Percentiles rank a stretch among this genome's conserved stretches.
Conservation (phyloP, 1,139 yeast species). For the Geotrichum klebahnii region DNA sequence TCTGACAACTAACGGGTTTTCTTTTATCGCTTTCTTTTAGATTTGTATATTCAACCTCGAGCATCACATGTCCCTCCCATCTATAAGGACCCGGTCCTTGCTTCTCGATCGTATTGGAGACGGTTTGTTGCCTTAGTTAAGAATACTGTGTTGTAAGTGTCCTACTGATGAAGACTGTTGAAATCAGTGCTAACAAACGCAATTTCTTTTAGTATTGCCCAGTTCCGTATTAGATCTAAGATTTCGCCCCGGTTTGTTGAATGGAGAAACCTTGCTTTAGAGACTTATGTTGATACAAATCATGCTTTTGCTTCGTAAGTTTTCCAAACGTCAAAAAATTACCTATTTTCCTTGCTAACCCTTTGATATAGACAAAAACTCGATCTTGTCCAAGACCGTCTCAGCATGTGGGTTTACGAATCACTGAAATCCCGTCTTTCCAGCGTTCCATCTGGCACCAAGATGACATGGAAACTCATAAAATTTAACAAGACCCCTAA, state of each 20-base stretch:
- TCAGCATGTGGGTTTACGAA: slow-evolving; percentile 60
- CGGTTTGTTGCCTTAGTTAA: slow-evolving; percentile 54
- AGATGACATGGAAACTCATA: slow-evolving; percentile 71
- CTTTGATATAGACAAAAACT: slow-evolving; percentile 40
- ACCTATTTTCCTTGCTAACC: slow-evolving; percentile 27
- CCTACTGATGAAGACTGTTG: slow-evolving; percentile 25
- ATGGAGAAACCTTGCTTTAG: slow-evolving; percentile 73
- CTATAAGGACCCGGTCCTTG: slow-evolving; percentile 43
- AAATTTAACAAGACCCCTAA: slow-evolving; percentile 70
- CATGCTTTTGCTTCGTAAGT: slow-evolving; percentile 55
- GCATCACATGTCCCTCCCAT: slow-evolving; percentile 45
- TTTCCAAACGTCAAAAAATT: slow-evolving; percentile 25
- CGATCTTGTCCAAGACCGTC: slow-evolving; percentile 43
- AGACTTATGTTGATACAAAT: slow-evolving; percentile 60
- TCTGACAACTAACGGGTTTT: neutral
- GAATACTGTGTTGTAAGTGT: slow-evolving; percentile 47
- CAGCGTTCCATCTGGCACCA: slow-evolving; percentile 55
- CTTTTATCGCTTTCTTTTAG: slow-evolving; percentile 21
- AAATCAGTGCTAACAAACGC: slow-evolving; percentile 25
- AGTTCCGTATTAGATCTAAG: slow-evolving; percentile 60
- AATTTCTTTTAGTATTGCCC: slow-evolving; percentile 48
- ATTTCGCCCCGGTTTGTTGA: slow-evolving; percentile 60
- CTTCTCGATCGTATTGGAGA: slow-evolving; percentile 44
- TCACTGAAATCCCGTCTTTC: slow-evolving; percentile 50
- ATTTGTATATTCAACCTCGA: slow-evolving; percentile 46